Conservation (phyloP, 306 rosid genomes). For the Dalbergia oliveri region DNA sequence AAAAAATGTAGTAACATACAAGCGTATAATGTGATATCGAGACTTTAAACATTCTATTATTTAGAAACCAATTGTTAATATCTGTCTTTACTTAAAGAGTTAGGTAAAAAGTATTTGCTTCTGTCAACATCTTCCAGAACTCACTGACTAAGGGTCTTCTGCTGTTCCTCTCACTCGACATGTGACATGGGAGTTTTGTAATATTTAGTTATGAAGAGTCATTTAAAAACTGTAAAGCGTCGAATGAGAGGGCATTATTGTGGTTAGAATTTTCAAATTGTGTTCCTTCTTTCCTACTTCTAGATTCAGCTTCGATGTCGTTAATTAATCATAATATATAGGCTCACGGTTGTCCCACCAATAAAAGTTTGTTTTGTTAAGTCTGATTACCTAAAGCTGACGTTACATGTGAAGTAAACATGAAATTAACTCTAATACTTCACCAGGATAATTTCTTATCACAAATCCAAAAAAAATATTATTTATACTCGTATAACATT, state of each 20-base stretch:
- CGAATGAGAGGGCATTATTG: constrained; percentile 2
- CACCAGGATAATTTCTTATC: background rate
- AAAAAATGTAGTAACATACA: background rate
- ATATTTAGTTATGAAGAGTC: constrained; percentile 13
- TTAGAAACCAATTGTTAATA: constrained; percentile 11
- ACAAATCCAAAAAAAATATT: too few species aligned
- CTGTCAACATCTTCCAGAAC: constrained; percentile 42
- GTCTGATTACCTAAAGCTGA: constrained; percentile 38
- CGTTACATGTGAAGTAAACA: background rate
- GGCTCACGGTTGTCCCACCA: constrained; percentile 16
- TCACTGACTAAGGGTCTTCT: constrained; percentile 34
- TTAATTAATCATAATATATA: background rate
- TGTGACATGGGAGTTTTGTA: constrained; percentile 18
- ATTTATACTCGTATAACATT: too few species aligned
- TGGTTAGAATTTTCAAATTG: constrained; percentile 42
- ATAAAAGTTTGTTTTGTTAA: constrained; percentile 20
- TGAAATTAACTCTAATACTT: background rate
- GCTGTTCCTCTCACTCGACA: constrained; percentile 37
- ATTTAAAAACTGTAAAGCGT: constrained; percentile 22
- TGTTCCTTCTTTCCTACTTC: constrained; percentile 16
- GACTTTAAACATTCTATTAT: constrained; percentile 24
- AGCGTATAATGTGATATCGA: constrained; percentile 10
- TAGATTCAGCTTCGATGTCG: background rate
- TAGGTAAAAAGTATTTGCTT: constrained; percentile 41
- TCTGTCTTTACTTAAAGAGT: constrained; percentile 25